Evolutionary conservation across 75 land plant species (phyloP).

Genomic region (Chamaecyparis obtusa): DNA sequence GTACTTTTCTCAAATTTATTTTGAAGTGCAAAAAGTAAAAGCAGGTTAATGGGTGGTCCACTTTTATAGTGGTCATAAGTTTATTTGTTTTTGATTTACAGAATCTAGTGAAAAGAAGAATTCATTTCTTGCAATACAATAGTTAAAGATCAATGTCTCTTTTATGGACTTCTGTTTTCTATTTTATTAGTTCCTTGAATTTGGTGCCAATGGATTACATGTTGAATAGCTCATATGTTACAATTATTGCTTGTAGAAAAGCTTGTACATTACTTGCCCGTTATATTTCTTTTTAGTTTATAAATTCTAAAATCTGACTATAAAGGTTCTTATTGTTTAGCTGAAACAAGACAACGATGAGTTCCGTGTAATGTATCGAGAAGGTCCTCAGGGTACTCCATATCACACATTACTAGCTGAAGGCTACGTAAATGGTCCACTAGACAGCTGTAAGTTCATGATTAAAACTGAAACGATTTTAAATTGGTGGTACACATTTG

Average conservation of each 20-base stretch:
- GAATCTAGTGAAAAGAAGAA: background rate
- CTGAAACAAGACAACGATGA: slow-evolving; percentile 82
- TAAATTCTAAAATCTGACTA: background rate
- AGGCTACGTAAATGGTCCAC: slow-evolving; percentile 82
- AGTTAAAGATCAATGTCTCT: background rate
- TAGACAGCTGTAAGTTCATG: slow-evolving; percentile 63
- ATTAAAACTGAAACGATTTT: background rate
- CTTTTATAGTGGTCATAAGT: background rate
- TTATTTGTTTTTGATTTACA: background rate
- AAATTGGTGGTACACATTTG: background rate
- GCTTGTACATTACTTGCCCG: background rate
- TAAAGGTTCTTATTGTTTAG: slow-evolving; percentile 30
- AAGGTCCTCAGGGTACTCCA: slow-evolving; percentile 90
- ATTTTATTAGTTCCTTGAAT: background rate
- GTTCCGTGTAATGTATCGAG: slow-evolving; percentile 91
- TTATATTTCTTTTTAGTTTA: background rate
- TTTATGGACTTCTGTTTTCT: background rate
- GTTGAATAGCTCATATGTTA: background rate
- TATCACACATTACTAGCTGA: slow-evolving; percentile 84
- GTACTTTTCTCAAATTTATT: background rate
- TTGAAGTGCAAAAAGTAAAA: background rate
- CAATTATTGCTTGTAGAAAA: background rate
- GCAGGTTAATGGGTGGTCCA: background rate
- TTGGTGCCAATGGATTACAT: background rate
- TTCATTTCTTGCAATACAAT: background rate